These are phyloP conservation scores for Atkinsonella hypoxylon DNA, from an alignment of 2,329 filamentous ascomycete species.

Conservation along the genomic window DNA sequence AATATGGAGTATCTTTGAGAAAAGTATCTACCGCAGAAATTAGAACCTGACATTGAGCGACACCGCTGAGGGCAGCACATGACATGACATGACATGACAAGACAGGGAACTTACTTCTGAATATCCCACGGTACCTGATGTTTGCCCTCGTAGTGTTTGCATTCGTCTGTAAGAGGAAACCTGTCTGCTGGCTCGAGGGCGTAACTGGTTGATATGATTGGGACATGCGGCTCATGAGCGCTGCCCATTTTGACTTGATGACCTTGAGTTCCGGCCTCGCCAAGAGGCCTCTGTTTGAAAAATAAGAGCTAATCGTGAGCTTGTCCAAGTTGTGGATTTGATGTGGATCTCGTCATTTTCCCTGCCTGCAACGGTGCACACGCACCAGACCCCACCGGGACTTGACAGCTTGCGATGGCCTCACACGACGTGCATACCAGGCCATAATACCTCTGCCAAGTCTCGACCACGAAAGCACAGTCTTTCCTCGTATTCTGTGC, in stretches of 20 bases:
- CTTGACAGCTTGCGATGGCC: constrained; percentile 12
- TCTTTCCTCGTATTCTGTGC: too few species aligned
- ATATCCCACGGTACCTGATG: constrained; percentile 71
- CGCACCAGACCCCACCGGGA: not conserved
- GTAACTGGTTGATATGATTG: constrained; percentile 10
- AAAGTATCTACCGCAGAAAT: constrained; percentile 59
- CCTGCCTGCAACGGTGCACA: not conserved
- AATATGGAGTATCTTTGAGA: constrained; percentile 81
- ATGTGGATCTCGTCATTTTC: not conserved
- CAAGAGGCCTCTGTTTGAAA: not conserved
- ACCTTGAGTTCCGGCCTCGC: too few species aligned
- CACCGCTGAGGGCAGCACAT: not conserved
- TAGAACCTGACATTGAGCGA: not conserved
- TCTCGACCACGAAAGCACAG: not conserved
- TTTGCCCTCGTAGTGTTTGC: constrained; percentile 61
- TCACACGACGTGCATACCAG: not conserved
- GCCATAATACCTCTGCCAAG: not conserved
- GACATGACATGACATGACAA: not conserved
- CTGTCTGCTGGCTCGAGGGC: constrained; percentile 29
- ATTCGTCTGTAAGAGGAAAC: constrained; percentile 46
- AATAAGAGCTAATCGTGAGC: not conserved
- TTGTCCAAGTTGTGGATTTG: not conserved
- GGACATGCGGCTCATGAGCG: constrained; percentile 5
- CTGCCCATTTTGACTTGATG: constrained; percentile 8
- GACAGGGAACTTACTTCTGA: constrained; percentile 53